phyloP scores from a whole-genome alignment of 2,329 filamentous ascomycete species.

The Cytospora piceicola region DNA sequence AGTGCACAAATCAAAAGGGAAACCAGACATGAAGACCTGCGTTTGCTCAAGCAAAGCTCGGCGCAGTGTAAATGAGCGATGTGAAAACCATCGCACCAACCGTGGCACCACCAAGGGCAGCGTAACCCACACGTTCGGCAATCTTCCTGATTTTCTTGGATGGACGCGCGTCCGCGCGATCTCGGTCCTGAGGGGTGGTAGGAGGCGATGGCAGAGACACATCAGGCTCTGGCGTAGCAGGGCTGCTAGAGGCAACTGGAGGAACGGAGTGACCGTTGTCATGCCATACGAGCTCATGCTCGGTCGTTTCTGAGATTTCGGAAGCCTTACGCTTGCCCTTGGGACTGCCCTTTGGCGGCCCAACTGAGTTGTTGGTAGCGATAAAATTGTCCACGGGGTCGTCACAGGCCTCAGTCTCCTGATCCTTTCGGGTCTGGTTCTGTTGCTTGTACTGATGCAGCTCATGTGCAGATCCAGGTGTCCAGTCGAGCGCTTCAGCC shows the following conservation, averaged over 20 bases:
- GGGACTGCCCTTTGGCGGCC: background rate
- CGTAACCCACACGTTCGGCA: constrained; percentile 42
- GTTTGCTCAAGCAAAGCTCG: constrained; percentile 37
- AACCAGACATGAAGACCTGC: background rate
- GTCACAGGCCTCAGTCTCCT: background rate
- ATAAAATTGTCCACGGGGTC: too few relatives aligned
- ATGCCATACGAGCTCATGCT: constrained; percentile 20
- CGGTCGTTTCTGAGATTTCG: constrained; percentile 22
- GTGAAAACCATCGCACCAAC: constrained; percentile 43
- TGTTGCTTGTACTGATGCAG: constrained; percentile 11
- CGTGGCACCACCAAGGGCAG: constrained; percentile 43
- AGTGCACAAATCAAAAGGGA: background rate
- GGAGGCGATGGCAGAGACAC: constrained; percentile 25
- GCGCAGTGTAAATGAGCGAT: constrained; percentile 45
- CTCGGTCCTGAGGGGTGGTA: constrained; percentile 3
- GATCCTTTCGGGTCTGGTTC: background rate
- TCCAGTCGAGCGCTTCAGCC: background rate
- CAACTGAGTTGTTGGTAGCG: background rate
- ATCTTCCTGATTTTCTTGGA: constrained; percentile 38
- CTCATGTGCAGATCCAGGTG: constrained; percentile 22
- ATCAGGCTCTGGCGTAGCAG: constrained; percentile 7
- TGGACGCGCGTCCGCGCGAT: constrained; percentile 29
- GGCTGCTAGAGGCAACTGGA: background rate
- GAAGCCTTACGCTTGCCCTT: constrained; percentile 26
- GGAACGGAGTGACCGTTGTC: background rate